Evolutionary conservation across 2,329 filamentous ascomycete species (phyloP).

Genomic region (Curvularia sp.): DNA sequence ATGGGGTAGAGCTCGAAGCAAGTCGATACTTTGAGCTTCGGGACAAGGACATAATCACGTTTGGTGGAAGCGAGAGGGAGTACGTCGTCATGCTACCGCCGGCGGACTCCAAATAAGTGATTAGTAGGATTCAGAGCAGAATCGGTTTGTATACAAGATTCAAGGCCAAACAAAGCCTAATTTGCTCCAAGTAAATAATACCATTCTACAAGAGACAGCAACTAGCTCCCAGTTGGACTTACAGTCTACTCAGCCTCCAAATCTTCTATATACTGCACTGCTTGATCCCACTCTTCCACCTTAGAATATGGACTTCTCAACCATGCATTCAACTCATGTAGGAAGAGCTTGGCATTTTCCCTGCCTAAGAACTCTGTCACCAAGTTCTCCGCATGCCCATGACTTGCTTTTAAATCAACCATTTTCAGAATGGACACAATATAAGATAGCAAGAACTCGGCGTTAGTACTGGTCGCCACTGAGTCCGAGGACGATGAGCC

Average conservation of each 20-base stretch:
- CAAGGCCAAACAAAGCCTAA: neutral
- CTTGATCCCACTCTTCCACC: constrained; percentile 78
- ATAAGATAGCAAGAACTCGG: constrained; percentile 86
- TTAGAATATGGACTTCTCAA: constrained; percentile 78
- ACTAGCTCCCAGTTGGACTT: neutral
- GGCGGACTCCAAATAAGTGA: constrained; percentile 23
- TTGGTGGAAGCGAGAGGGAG: constrained; percentile 87
- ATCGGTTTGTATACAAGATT: neutral
- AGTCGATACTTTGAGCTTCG: constrained; percentile 85
- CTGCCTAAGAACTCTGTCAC: constrained; percentile 79
- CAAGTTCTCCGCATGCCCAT: constrained; percentile 80
- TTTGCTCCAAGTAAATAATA: neutral
- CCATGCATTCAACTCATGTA: constrained; percentile 86
- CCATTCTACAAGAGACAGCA: neutral
- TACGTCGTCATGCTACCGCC: constrained; percentile 89
- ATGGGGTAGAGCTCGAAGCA: constrained; percentile 73
- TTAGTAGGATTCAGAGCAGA: neutral
- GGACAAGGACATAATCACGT: constrained; percentile 86
- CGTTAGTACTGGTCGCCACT: constrained; percentile 64
- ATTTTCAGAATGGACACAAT: constrained; percentile 83
- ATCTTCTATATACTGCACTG: constrained; percentile 70
- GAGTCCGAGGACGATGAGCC: constrained; percentile 28
- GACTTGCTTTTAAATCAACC: constrained; percentile 79
- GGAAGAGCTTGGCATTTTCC: constrained; percentile 74
- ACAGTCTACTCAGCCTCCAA: neutral